Evolutionary conservation across 2,329 filamentous ascomycete genomes (phyloP), one percentile per base, ranked within the genome.

Genomic region (Aspergillus neoniger): DNA sequence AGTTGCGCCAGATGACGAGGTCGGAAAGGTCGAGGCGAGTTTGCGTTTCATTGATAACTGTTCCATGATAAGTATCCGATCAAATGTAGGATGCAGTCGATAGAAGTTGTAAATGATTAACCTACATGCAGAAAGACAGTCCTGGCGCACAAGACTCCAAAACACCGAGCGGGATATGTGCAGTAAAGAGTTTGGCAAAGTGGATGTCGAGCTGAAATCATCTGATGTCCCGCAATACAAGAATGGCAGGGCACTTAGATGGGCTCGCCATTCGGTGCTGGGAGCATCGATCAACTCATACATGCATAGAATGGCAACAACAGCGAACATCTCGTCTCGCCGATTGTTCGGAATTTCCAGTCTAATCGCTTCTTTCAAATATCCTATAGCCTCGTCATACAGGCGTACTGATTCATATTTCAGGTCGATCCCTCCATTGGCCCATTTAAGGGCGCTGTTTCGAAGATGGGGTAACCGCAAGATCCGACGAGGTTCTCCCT

Each of bases 51-150:
- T 59, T 63, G 48, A 67, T 61, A 36, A 67, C 63, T 65, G 21
- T 15, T 30, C 10, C 19, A 32, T 50, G 32, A 21, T 21, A n/a
- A 38, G 12, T 38, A 15, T 15, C 10, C 4, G 32, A 6, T 12
- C 1, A 5, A 5, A 14, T 1, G 5, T 14, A 36, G 32, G 32
- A 36, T 0, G 12, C 5, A 36, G 12, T 14, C 2, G 32, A 14
- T 2, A 14, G 12, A 36, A 36, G 10, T 14, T 3, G 32, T 5
- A 36, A 6, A 5, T 36, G 21, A 21, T 28, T 19, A 36, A 48
- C 64, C 56, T 44, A 67, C 65, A 67, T 9, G 65, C 65, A 43
- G 58, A 67, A 12, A 67, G 38, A 47, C 62, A 51, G 28, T 66
- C 64, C 38, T 67, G 65, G 21, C 64, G 60, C 8, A 59, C 61